A percentile compares a stretch with the other conserved stretches of the same genome.
phyloP scores from a whole-genome alignment of 2,329 filamentous ascomycete genomes.

The Dactylellina drechsleri region DNA sequence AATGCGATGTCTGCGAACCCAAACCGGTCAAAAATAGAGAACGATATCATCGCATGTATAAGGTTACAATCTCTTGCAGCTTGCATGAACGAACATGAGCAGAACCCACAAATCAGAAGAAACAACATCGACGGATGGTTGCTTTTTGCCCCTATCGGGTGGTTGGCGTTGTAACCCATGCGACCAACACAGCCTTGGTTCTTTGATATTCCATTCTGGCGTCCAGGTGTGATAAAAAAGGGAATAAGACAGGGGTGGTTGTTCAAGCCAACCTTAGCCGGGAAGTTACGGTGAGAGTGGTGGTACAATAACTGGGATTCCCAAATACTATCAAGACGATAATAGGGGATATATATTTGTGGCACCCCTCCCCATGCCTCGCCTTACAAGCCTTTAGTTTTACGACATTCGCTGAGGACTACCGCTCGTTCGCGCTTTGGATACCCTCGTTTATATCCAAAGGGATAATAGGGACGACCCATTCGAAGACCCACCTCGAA shows the following conservation, averaged over 20 bases:
- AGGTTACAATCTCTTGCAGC: slow-evolving; percentile 38
- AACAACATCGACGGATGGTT: slow-evolving; percentile 12
- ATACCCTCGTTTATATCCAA: slow-evolving; percentile 55
- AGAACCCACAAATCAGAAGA: slow-evolving; percentile 39
- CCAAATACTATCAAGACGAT: slow-evolving; percentile 3
- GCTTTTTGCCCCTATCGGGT: slow-evolving; percentile 16
- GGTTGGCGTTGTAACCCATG: slow-evolving; percentile 35
- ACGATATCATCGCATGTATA: slow-evolving; percentile 50
- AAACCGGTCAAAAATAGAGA: slow-evolving; percentile 24
- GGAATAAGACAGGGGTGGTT: slow-evolving; percentile 21
- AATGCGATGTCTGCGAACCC: background rate
- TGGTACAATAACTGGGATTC: slow-evolving; percentile 12
- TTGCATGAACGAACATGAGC: slow-evolving; percentile 30
- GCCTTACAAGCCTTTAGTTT: slow-evolving; percentile 8
- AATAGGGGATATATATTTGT: slow-evolving; percentile 27
- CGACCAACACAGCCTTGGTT: slow-evolving; percentile 39
- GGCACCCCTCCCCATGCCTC: slow-evolving; percentile 25
- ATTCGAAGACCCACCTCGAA: slow-evolving; percentile 1
- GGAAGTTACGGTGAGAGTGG: slow-evolving; percentile 21
- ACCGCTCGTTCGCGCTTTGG: slow-evolving; percentile 41
- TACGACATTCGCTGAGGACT: slow-evolving; percentile 40
- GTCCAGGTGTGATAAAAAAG: slow-evolving; percentile 1
- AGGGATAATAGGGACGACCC: slow-evolving; percentile 11
- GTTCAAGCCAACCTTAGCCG: slow-evolving; percentile 20
- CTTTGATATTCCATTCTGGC: slow-evolving; percentile 10